Percentiles rank a stretch among this genome's conserved stretches.
phyloP scores from a whole-genome alignment of 176 grass and related monocot genomes.

The Aegilops sharonensis region DNA sequence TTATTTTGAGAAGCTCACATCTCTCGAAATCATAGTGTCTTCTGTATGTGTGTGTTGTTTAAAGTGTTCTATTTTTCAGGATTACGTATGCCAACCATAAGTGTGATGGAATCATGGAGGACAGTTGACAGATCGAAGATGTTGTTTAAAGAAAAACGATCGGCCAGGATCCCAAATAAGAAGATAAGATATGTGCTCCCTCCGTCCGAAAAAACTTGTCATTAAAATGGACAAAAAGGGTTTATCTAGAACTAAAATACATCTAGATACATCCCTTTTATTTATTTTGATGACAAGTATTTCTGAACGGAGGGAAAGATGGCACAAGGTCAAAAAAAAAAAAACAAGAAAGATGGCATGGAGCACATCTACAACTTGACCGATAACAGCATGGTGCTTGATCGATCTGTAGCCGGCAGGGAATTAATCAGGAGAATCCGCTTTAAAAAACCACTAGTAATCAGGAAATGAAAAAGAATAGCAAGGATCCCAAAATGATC shows the following conservation, averaged over 20 bases:
- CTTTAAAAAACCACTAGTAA: not conserved
- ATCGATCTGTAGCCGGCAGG: not conserved
- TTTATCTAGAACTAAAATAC: too few relatives aligned
- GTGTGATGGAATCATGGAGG: not conserved
- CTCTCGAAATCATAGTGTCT: not conserved
- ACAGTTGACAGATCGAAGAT: not conserved
- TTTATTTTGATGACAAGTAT: too few relatives aligned
- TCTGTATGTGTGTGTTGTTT: not conserved
- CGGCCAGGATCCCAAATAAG: not conserved
- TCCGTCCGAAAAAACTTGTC: too few relatives aligned
- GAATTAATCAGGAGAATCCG: not conserved
- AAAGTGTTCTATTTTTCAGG: not conserved
- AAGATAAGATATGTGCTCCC: not conserved
- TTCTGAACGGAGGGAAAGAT: too few relatives aligned
- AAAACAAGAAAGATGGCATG: not conserved
- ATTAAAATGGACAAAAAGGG: too few relatives aligned
- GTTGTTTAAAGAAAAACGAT: not conserved
- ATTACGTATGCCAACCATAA: not conserved
- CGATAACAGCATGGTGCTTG: not conserved
- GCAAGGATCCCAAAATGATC: not conserved
- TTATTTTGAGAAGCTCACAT: not conserved
- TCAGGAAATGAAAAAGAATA: not conserved
- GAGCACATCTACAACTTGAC: not conserved
- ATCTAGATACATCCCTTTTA: too few relatives aligned
- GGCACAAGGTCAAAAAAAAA: not conserved